phyloP scores from a whole-genome alignment of 1,284 basidiomycete species.

The Trichosporon sp. region DNA sequence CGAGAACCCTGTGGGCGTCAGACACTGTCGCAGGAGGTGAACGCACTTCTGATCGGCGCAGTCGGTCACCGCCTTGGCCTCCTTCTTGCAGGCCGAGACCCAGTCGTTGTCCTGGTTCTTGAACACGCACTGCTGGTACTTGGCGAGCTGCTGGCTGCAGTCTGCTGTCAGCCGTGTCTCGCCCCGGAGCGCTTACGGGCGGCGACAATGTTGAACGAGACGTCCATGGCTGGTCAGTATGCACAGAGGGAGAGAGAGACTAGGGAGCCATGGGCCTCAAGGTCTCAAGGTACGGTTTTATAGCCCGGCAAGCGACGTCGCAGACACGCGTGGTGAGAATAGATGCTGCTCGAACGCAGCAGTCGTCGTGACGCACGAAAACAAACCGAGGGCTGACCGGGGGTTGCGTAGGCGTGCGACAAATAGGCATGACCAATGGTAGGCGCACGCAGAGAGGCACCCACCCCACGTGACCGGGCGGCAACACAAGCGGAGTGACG shows the following conservation, averaged over 20 bases:
- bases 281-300: neutral
- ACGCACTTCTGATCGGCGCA: slow-evolving; percentile 45
- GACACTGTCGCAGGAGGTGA: neutral
- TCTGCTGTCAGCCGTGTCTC: slow-evolving; percentile 24
- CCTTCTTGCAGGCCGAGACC: slow-evolving; percentile 37
- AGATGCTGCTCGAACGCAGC: slow-evolving; percentile 1
- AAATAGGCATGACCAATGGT: neutral
- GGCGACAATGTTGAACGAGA: slow-evolving; percentile 48
- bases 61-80: slow-evolving; percentile 37
- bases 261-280: neutral
- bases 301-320: neutral
- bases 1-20: slow-evolving; percentile 33
- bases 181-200: slow-evolving; percentile 31
- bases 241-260: neutral
- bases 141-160: slow-evolving; percentile 46
- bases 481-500: neutral
- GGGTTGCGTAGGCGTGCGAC: neutral
- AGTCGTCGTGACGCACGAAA: neutral
- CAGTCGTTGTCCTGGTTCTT: slow-evolving; percentile 43
- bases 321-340: neutral
- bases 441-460: neutral
- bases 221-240: slow-evolving; percentile 35
- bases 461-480: neutral
- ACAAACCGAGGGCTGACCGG: neutral
- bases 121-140: slow-evolving; percentile 47